Conservation (phyloP, 257 asterid species). For the Leonotis leonurus region DNA sequence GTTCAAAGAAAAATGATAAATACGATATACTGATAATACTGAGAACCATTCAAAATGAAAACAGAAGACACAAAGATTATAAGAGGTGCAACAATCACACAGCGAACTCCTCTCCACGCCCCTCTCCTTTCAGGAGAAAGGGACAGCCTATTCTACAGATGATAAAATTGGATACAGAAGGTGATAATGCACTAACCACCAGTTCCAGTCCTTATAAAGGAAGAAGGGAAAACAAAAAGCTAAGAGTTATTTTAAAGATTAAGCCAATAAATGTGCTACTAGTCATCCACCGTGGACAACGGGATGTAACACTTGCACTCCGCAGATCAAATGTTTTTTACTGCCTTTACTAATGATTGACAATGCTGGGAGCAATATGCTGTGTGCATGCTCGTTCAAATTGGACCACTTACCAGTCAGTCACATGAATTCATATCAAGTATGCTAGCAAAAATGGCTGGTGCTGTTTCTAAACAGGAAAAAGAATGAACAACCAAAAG, state of each 20-base stretch:
- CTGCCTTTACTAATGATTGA: background rate
- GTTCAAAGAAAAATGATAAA: background rate
- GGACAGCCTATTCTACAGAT: background rate
- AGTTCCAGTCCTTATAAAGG: background rate
- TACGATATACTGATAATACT: background rate
- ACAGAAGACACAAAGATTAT: background rate
- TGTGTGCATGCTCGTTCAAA: background rate
- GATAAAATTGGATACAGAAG: background rate
- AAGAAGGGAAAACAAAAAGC: background rate
- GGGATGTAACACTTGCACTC: background rate
- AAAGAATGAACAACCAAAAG: conserved; percentile 46
- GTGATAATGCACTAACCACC: background rate
- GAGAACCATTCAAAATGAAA: background rate
- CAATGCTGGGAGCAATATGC: background rate
- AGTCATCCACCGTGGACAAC: background rate
- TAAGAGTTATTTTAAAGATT: background rate
- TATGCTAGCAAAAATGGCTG: background rate
- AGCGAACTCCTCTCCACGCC: no score
- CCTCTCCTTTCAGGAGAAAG: no score
- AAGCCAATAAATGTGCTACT: background rate
- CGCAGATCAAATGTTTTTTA: background rate
- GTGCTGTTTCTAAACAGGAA: background rate
- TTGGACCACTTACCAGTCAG: no score
- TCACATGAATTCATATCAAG: no score
- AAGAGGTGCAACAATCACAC: background rate